A percentile compares a stretch with the other conserved stretches of the same genome.
phyloP scores from a whole-genome alignment of 2,329 filamentous ascomycete genomes.

The Exophiala spinifera region DNA sequence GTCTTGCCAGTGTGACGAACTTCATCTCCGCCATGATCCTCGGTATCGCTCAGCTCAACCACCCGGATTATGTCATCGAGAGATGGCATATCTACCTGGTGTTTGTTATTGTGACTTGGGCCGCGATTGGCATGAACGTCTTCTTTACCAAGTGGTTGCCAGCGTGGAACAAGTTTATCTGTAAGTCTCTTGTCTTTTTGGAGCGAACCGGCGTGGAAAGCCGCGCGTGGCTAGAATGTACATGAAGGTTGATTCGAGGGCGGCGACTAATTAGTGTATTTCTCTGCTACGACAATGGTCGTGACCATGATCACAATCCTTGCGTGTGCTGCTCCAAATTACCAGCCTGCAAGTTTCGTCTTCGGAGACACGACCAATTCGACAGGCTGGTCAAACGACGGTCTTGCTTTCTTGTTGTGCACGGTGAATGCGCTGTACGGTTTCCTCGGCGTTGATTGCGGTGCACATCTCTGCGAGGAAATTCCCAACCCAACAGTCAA shows the following conservation, averaged over 20 bases:
- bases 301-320: conserved; percentile 28
- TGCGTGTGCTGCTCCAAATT: conserved; percentile 17
- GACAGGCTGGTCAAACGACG: conserved; percentile 38
- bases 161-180: conserved; percentile 14
- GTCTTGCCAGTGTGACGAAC: conserved; percentile 14
- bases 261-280: too few species aligned
- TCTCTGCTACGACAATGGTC: conserved; percentile 17
- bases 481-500: conserved; percentile 35
- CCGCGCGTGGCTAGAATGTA: too few species aligned
- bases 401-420: conserved; percentile 30
- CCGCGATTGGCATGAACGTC: conserved; percentile 10
- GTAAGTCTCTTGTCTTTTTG: too few species aligned
- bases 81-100: conserved; percentile 19
- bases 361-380: conserved; percentile 41
- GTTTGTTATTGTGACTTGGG: conserved; percentile 15
- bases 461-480: conserved; percentile 23
- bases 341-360: conserved; percentile 24
- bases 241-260: background rate
- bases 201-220: too few species aligned
- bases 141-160: conserved; percentile 12
- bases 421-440: conserved; percentile 23
- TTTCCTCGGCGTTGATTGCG: conserved; percentile 19
- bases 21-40: conserved; percentile 18
- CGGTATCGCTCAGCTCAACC: conserved; percentile 10
- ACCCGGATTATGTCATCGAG: conserved; percentile 10